phyloP scores from a whole-genome alignment of 805 yeast species.

The Candida sithepensis region DNA sequence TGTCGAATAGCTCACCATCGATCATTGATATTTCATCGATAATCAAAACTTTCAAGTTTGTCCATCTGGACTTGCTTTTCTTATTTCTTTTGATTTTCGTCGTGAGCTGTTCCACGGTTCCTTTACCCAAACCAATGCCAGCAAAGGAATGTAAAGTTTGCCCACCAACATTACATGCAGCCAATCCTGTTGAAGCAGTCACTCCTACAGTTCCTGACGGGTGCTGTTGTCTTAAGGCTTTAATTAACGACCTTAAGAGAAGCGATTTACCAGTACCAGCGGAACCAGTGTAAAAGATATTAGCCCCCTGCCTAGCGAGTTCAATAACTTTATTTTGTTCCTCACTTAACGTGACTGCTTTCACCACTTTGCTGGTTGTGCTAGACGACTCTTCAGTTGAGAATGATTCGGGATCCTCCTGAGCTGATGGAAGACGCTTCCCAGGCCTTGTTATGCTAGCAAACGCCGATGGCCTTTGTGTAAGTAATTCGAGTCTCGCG shows the following conservation, averaged over 20 bases:
- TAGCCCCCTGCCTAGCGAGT: slow-evolving; percentile 57
- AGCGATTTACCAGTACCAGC: slow-evolving; percentile 99
- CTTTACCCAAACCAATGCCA: slow-evolving; percentile 73
- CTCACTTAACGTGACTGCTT: slow-evolving; percentile 38
- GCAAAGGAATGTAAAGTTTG: slow-evolving; percentile 72
- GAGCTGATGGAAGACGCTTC: not conserved
- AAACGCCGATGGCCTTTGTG: slow-evolving; percentile 16
- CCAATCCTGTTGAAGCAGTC: slow-evolving; percentile 82
- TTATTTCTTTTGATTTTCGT: slow-evolving; percentile 52
- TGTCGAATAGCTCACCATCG: slow-evolving; percentile 63
- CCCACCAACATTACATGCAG: slow-evolving; percentile 81
- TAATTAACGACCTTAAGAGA: slow-evolving; percentile 62
- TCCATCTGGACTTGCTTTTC: slow-evolving; percentile 54
- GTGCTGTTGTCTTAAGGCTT: slow-evolving; percentile 43
- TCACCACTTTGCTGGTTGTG: slow-evolving; percentile 9
- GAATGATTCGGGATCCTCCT: not conserved
- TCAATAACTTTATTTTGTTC: slow-evolving; percentile 68
- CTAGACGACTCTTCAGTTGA: not conserved
- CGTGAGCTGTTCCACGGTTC: slow-evolving; percentile 41
- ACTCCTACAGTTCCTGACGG: slow-evolving; percentile 57
- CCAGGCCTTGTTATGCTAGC: not conserved
- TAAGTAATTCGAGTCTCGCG: slow-evolving; percentile 15
- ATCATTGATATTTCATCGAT: slow-evolving; percentile 83
- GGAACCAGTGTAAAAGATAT: slow-evolving; percentile 90
- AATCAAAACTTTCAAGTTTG: slow-evolving; percentile 50